Conservation (phyloP, 2,329 filamentous ascomycete genomes). For the Chrysoporthe austroafricana region DNA sequence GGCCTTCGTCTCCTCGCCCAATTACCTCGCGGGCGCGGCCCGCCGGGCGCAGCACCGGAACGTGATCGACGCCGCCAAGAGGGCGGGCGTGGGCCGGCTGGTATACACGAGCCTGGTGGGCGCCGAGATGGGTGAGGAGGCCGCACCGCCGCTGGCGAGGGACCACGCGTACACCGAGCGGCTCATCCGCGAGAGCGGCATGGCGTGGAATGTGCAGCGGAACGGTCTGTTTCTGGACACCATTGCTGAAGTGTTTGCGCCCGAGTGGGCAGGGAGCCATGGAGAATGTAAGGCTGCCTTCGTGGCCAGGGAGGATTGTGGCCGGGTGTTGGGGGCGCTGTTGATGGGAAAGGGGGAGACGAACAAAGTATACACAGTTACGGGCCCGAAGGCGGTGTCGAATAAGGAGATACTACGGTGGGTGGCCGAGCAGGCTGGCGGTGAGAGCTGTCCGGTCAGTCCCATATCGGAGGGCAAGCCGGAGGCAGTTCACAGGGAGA, state of each 20-base stretch:
- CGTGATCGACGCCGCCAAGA: conserved; percentile 37
- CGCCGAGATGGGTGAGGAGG: conserved; percentile 41
- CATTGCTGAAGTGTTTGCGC: conserved; percentile 20
- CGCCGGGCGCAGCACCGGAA: conserved; percentile 25
- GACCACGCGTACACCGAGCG: conserved; percentile 41
- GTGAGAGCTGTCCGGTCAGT: conserved; percentile 1
- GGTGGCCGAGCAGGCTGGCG: neutral
- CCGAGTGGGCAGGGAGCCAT: neutral
- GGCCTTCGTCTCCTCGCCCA: conserved; percentile 22
- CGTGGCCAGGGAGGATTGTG: conserved; percentile 43
- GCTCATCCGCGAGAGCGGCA: conserved; percentile 39
- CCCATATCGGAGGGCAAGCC: conserved; percentile 1
- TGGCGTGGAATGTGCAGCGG: conserved; percentile 29
- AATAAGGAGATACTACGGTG: neutral
- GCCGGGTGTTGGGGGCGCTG: conserved; percentile 36
- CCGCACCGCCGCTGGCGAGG: conserved; percentile 36
- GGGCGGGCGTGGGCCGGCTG: conserved; percentile 40
- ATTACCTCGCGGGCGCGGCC: conserved; percentile 16
- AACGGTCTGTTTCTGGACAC: conserved; percentile 30
- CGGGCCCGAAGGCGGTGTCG: conserved; percentile 37
- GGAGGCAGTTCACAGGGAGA: neutral
- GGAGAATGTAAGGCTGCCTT: conserved; percentile 41
- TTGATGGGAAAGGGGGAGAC: conserved; percentile 40
- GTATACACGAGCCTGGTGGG: conserved; percentile 45
- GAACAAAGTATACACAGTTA: conserved; percentile 41